Evolutionary conservation across 331 rosid species (phyloP).

Genomic region (Arachis monticola): DNA sequence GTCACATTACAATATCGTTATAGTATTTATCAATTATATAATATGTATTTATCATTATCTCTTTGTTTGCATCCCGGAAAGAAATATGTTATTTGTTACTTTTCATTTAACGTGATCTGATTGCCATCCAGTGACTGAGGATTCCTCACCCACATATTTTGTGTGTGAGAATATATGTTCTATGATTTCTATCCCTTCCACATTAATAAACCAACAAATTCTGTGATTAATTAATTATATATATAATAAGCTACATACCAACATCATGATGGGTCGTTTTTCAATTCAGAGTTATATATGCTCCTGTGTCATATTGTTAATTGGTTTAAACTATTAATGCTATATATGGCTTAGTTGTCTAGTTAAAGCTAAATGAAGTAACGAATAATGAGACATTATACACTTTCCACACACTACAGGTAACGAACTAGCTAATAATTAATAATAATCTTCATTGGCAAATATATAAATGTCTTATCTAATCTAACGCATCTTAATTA

Average conservation of each 20-base stretch:
- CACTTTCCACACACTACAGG: background rate
- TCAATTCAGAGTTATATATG: background rate
- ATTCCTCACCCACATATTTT: constrained; percentile 48
- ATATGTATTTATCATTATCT: constrained; percentile 55
- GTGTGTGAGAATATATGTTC: constrained; percentile 42
- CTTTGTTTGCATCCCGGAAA: constrained; percentile 54
- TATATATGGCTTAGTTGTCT: no score
- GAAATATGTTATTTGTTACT: constrained; percentile 62
- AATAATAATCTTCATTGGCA: background rate
- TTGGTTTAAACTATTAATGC: no score
- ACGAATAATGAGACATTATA: background rate
- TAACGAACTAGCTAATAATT: background rate
- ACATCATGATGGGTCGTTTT: constrained; percentile 38
- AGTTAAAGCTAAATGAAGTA: no score
- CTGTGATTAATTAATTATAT: constrained; percentile 2
- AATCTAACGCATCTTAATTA: background rate
- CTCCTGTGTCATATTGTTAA: background rate
- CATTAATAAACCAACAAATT: constrained; percentile 6
- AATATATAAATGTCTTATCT: background rate
- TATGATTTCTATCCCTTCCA: constrained; percentile 31
- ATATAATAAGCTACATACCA: constrained; percentile 17
- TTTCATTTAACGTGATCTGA: constrained; percentile 51
- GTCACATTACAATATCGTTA: constrained; percentile 28
- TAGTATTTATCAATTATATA: constrained; percentile 37
- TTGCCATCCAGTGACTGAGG: constrained; percentile 41